Base-by-base conservation (phyloP, 495 filamentous ascomycete species). In the Jackrogersella minutella region DNA sequence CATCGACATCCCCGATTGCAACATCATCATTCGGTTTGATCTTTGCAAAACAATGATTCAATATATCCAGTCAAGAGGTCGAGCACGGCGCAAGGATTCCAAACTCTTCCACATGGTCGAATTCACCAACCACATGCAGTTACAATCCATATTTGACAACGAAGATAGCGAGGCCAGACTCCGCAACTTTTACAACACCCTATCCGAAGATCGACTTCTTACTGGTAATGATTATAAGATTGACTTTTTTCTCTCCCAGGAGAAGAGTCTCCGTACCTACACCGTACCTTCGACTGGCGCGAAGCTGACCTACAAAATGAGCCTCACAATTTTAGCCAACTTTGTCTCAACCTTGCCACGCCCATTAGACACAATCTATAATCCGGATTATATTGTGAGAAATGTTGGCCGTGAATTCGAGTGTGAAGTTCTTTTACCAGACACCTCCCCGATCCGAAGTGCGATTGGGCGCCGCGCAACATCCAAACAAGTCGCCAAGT, bases 1-100 rank as follows among this genome's bases (percentile, higher is more conserved):
- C 4, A 85, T 99, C 30, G 95, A 99, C 77, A 93, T 98, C 41
- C 93, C 94, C 0, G 92, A 97, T 67, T 99, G 95, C 82, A 97
- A 97, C 66, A 76, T 96, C 11, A 86, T 99, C 19, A 85, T 99
- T 49, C 84, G 89, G 17, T 99, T 97, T 71, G 90, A 97, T 74
- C 83, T 97, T n/a, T 97, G 93, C 75, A 75, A 85, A 8, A 97
- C 95, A 0, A 80, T 97, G 74, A 98, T 99, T 57, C 92, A 96
- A 72, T 98, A 97, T 74, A 89, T 99, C 14, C 95, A 99, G 74
- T 97, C 93, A 16, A 85, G 93, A 33, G 95, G 95, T n/a, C 84
- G 95, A 64, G 95, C 95, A 40, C 85, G 95, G 8, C 89, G 90
- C 70, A 69, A 76, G 0, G 80, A 88, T 46, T 97, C 94, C 0